Evolutionary conservation across 805 yeast species (phyloP), one percentile per base, ranked within the genome.

Genomic region (Saturnispora bothae): DNA sequence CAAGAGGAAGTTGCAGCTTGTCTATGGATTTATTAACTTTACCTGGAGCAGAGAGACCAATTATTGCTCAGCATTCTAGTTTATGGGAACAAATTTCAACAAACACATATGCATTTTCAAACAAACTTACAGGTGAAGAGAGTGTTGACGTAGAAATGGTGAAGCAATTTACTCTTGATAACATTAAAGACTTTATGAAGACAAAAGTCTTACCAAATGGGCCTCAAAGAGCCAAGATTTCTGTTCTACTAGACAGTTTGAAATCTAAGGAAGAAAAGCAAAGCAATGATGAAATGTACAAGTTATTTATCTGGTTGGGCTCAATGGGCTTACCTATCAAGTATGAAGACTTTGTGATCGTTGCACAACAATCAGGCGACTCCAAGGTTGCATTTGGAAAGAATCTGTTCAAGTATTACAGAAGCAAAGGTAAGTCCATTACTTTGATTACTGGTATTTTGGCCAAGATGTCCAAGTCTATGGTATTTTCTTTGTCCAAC

Each of bases 11-110:
- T 7, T 42, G 54, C 1, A 54, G 58, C 38, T 32, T 60, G 21
- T 48, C 57, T 0, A 28, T 48, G 12, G 52, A 52, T 16, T 41
- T 53, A 6, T 43, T 55, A 15, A 52, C 52, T 3, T 31, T 43
- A n/a, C 33, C 40, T 18, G 42, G 44, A 28, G 50, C 45, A 9
- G 51, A 43, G 13, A 43, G 45, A 17, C 50, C 43, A 18, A 27
- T 47, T 8, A 39, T 66, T 48, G 63, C 54, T 31, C 41, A 49
- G 3, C 88, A 80, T 52, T 65, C 62, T 41, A 57, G 57, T 22
- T 46, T 54, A 28, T 67, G 73, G 69, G 75, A 69, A 38, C 70
- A 70, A 40, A 73, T 78, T 3, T 45, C 63, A 3, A 65, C 61
- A 28, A 55, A 59, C 34, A 61, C 65, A 3, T 71, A 65, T 43